These are phyloP conservation scores for Rhododendron vialii DNA, from an alignment of 148 eudicot species.

Conservation along the genomic window DNA sequence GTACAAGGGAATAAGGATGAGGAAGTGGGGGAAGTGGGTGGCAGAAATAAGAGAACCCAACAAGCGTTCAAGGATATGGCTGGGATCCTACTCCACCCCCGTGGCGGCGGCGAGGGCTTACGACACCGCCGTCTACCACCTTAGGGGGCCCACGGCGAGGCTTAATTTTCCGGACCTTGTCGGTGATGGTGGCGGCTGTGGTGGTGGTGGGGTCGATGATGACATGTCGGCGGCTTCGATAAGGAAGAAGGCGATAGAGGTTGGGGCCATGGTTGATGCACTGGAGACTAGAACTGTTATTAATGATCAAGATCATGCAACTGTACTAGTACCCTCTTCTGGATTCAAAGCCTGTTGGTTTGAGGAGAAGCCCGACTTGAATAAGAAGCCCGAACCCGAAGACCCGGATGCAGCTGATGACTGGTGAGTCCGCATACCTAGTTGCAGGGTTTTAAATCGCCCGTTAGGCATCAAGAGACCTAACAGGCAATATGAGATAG, in stretches of 20 bases:
- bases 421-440: not conserved
- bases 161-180: slow-evolving; percentile 76
- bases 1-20: slow-evolving; percentile 87
- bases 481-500: not conserved
- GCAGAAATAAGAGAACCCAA: slow-evolving; percentile 94
- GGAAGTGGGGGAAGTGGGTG: slow-evolving; percentile 99
- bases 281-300: slow-evolving; percentile 22
- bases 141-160: slow-evolving; percentile 70
- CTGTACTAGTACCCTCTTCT: not conserved
- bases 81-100: slow-evolving; percentile 77
- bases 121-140: slow-evolving; percentile 83
- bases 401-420: slow-evolving; percentile 36
- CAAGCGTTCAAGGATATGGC: slow-evolving; percentile 86
- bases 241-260: slow-evolving; percentile 76
- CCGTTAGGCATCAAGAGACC: not conserved
- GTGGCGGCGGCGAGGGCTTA: slow-evolving; percentile 90
- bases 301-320: not conserved
- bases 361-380: slow-evolving; percentile 71
- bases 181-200: slow-evolving; percentile 18
- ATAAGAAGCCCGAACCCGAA: slow-evolving; percentile 72
- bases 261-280: slow-evolving; percentile 85
- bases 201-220: slow-evolving; percentile 17
- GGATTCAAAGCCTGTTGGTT: slow-evolving; percentile 34
- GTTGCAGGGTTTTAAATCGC: not conserved
- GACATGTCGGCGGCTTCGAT: slow-evolving; percentile 60